These are phyloP conservation scores for Nephelium lappaceum DNA, from an alignment of 345 rosid species.

Conservation along the genomic window DNA sequence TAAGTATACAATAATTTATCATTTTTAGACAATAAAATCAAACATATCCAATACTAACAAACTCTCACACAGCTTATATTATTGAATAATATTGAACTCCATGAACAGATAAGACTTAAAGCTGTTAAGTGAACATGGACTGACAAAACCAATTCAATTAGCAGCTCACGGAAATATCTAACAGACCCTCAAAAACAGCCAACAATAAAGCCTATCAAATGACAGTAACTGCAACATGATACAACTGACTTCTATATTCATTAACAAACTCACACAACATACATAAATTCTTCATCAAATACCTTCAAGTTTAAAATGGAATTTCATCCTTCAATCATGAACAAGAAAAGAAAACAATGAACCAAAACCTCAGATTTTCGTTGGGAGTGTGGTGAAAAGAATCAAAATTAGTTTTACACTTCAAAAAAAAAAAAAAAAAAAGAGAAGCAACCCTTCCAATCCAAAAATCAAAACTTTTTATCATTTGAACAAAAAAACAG, in stretches of 20 bases:
- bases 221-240: not conserved
- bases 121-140: not conserved
- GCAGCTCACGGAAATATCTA: not conserved
- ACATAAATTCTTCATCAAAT: not conserved
- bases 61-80: not conserved
- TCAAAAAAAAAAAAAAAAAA: not conserved
- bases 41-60: not conserved
- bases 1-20: not conserved
- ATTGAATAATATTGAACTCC: not conserved
- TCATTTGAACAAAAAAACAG: too few relatives aligned
- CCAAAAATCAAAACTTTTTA: not conserved
- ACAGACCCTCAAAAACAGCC: not conserved
- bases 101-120: not conserved
- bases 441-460: not conserved
- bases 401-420: not conserved
- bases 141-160: not conserved
- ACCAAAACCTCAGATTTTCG: not conserved
- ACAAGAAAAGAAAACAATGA: not conserved
- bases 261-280: not conserved
- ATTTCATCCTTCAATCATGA: not conserved
- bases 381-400: too few relatives aligned
- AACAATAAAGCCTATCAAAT: not conserved
- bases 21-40: not conserved
- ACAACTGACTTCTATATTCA: not conserved
- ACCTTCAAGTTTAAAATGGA: not conserved